These are phyloP conservation scores for Tympanopsis confertula DNA, from an alignment of 2,329 filamentous ascomycete species.

Conservation along the genomic window DNA sequence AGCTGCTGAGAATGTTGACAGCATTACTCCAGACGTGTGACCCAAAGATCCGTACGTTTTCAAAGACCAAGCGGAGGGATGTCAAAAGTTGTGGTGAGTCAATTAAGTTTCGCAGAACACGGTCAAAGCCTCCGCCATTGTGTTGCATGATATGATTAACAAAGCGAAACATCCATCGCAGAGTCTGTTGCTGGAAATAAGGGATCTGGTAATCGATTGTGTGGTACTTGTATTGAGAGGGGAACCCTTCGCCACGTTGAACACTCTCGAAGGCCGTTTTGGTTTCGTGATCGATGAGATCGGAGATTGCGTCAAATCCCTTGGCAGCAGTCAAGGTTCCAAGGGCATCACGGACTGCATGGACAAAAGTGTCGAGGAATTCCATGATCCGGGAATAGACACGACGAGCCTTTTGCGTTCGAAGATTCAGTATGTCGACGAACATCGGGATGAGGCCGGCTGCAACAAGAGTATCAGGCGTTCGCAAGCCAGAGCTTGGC, in stretches of 20 bases:
- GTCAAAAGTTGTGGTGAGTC: constrained; percentile 78
- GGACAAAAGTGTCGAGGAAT: constrained; percentile 1
- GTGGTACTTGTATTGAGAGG: constrained; percentile 57
- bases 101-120: constrained; percentile 81
- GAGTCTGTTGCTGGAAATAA: constrained; percentile 82
- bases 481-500: not conserved
- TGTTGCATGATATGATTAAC: constrained; percentile 84
- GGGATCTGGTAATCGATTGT: constrained; percentile 88
- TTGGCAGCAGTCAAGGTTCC: not conserved
- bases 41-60: constrained; percentile 69
- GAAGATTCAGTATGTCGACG: constrained; percentile 1
- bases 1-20: constrained; percentile 82
- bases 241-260: constrained; percentile 3
- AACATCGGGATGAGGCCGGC: not conserved
- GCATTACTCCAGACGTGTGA: constrained; percentile 93
- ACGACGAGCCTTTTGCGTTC: not conserved
- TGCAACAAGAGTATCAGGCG: not conserved
- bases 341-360: constrained; percentile 1
- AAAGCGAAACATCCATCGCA: constrained; percentile 91
- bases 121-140: constrained; percentile 71
- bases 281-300: constrained; percentile 64
- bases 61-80: constrained; percentile 70
- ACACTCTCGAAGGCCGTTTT: constrained; percentile 47
- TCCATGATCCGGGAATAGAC: not conserved
- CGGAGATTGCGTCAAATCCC: constrained; percentile 11